A percentile compares a stretch with the other conserved stretches of the same genome.
Evolutionary conservation across 345 rosid species (phyloP).

Genomic region (Acer yangbiense): DNA sequence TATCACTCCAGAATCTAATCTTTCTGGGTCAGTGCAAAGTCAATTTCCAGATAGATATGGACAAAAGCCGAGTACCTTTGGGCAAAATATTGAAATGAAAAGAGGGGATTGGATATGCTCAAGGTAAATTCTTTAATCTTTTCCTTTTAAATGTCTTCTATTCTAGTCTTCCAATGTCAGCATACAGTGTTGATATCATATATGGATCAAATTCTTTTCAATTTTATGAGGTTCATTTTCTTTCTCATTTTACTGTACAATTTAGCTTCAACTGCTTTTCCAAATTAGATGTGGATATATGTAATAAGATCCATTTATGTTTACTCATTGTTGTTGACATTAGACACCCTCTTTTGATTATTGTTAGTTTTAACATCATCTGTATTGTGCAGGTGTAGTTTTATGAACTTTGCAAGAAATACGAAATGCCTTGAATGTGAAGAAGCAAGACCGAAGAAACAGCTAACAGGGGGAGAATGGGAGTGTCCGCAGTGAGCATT

Average conservation of each 20-base stretch:
- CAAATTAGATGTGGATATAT: background rate
- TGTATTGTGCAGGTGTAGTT: conserved; percentile 71
- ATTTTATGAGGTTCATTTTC: conserved; percentile 7
- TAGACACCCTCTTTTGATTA: background rate
- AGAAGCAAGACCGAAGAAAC: conserved; percentile 82
- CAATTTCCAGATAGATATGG: conserved; percentile 46
- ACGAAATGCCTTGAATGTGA: conserved; percentile 85
- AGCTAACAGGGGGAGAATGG: conserved; percentile 92
- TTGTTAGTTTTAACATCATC: conserved; percentile 13
- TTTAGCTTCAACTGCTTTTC: conserved; percentile 2
- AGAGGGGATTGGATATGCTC: conserved; percentile 94
- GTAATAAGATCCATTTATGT: background rate
- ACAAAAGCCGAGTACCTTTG: conserved; percentile 41
- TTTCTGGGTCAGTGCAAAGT: conserved; percentile 33
- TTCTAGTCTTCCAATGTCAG: background rate
- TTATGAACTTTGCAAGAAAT: conserved; percentile 93
- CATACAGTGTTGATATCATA: conserved; percentile 2
- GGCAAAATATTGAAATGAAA: conserved; percentile 70
- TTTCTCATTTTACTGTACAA: background rate
- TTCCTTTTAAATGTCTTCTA: background rate
- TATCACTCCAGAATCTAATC: conserved; percentile 29
- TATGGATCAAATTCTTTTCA: background rate
- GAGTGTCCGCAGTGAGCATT: conserved; percentile 95
- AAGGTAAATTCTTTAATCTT: conserved; percentile 46
- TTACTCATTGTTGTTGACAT: background rate